Evolutionary conservation across 352 stramenopile species (phyloP), one percentile per base, ranked within the genome.

Genomic region (Phytopythium delawarense): DNA sequence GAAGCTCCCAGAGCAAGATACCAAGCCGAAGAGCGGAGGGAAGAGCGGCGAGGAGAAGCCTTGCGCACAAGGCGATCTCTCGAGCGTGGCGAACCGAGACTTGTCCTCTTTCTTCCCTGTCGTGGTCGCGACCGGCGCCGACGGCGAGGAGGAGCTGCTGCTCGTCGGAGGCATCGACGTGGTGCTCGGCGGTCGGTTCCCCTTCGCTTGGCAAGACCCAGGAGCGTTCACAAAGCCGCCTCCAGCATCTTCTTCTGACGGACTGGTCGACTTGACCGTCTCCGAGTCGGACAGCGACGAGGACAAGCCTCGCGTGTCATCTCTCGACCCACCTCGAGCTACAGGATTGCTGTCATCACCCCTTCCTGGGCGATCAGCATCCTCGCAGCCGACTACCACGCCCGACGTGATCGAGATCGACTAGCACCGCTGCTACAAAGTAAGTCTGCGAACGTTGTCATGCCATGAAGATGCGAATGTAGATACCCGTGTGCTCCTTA

Each of bases 81-180:
- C 28, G 52, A 21, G 54, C 21, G 18, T 45, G 2, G n/a, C 20
- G 12, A 28, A 13, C 48, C 25, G 25, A 18, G 45, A 23, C 48
- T 39, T 63, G 7, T 45, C 63, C 21, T 59, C 62, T 2, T 60
- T 55, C 1, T 35, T 45, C 51, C 54, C 76, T 13, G 69, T 78
- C 9, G 64, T 82, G 52, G 62, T 81, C 32, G 63, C 73, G 39
- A 64, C 65, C 44, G 66, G 63, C 21, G 66, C 61, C 48, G 64
- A 81, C 16, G 54, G 54, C 9, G 64, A 82, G 20, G 71, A 75
- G 16, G 76, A 73, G 6, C 78, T 78, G 40, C 82, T 71, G 21
- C 56, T 90, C 15, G 76, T 79, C 15, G 74, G 76, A 11, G 78
- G 86, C 37, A 61, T 87, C 15, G 63, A 73, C 61, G 81, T 72